Evolutionary conservation across 192 early-diverging fungal species (phyloP).

Genomic region (Podila clonocystis): DNA sequence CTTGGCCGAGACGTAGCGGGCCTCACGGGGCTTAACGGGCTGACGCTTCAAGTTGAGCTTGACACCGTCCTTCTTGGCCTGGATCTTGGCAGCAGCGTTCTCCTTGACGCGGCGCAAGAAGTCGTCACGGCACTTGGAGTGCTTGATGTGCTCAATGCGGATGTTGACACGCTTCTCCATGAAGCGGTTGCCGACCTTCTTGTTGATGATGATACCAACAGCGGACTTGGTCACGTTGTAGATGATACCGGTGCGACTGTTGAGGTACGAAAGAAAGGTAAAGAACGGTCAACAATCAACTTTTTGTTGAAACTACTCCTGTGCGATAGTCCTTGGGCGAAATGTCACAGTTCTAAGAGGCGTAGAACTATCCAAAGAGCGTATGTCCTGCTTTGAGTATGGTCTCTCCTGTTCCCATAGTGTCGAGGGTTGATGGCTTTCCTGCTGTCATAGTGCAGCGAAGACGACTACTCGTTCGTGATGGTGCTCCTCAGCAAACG

Average conservation of each 20-base stretch:
- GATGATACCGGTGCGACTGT: constrained; percentile 94
- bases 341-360: too few species aligned
- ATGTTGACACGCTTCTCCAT: constrained; percentile 99
- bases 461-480: too few species aligned
- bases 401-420: too few species aligned
- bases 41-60: constrained; percentile 88
- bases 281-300: too few species aligned
- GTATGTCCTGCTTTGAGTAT: too few species aligned
- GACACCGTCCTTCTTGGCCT: constrained; percentile 84
- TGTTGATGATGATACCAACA: constrained; percentile 98
- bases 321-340: too few species aligned
- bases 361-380: too few species aligned
- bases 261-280: too few species aligned
- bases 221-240: constrained; percentile 99
- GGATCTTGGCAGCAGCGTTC: constrained; percentile 86
- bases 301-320: too few species aligned
- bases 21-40: constrained; percentile 88
- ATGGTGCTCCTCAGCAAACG: too few species aligned
- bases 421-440: too few species aligned
- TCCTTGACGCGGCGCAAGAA: constrained; percentile 98
- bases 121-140: constrained; percentile 99
- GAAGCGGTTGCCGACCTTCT: constrained; percentile 98
- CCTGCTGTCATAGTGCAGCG: too few species aligned
- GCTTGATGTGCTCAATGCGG: constrained; percentile 98
- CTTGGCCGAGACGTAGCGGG: constrained; percentile 73